Evolutionary conservation across 2,329 filamentous ascomycete species (phyloP).

Genomic region (Nemania abortiva): DNA sequence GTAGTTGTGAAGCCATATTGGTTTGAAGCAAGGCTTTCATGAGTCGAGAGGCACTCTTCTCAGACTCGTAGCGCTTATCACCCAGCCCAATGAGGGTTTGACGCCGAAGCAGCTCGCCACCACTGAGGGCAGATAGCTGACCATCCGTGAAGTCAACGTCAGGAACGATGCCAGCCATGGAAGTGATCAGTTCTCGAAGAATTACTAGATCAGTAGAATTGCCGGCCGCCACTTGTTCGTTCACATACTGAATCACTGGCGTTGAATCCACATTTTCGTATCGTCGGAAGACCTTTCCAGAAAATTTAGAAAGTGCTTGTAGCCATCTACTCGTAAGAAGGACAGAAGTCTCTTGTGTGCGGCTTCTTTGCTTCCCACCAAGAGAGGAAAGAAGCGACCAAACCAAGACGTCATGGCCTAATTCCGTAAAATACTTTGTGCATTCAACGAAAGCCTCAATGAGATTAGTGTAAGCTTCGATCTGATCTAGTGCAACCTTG

Average conservation of each 20-base stretch:
- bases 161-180: constrained; percentile 93
- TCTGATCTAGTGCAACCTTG: constrained; percentile 86
- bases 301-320: constrained; percentile 88
- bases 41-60: constrained; percentile 80
- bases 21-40: constrained; percentile 83
- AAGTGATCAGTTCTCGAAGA: constrained; percentile 87
- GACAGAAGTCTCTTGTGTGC: constrained; percentile 72
- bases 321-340: constrained; percentile 91
- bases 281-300: constrained; percentile 87
- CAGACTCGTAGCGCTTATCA: constrained; percentile 83
- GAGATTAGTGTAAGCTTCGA: constrained; percentile 94
- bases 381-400: constrained; percentile 89
- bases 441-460: constrained; percentile 96
- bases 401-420: constrained; percentile 92
- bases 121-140: constrained; percentile 89
- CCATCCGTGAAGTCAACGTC: constrained; percentile 89
- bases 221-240: constrained; percentile 81
- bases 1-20: constrained; percentile 80
- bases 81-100: constrained; percentile 84
- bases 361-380: constrained; percentile 70
- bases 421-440: constrained; percentile 89
- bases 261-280: constrained; percentile 86
- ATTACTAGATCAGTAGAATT: constrained; percentile 94
- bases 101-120: constrained; percentile 81
- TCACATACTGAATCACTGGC: constrained; percentile 90